A percentile compares a stretch with the other conserved stretches of the same genome.
Evolutionary conservation across 2,329 filamentous ascomycete genomes (phyloP).

Genomic region (Colletotrichum spinosum): DNA sequence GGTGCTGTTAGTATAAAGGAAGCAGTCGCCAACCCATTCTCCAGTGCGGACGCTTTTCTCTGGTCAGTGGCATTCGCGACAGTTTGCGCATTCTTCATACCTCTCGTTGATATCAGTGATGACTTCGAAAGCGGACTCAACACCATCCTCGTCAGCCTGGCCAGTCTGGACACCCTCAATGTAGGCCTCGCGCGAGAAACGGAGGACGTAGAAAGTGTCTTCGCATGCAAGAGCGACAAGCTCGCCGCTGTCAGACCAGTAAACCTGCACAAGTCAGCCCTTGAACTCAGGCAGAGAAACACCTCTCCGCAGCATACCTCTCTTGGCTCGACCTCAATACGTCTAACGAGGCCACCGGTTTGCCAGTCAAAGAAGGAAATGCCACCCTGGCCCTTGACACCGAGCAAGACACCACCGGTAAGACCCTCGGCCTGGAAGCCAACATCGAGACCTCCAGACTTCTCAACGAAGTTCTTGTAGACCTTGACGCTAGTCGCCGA

Average conservation of each 20-base stretch:
- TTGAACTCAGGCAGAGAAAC: too few species aligned
- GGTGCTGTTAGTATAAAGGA: constrained; percentile 97
- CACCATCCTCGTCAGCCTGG: constrained; percentile 88
- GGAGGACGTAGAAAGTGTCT: constrained; percentile 92
- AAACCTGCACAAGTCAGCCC: constrained; percentile 69
- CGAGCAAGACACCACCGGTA: constrained; percentile 87
- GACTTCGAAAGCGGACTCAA: constrained; percentile 95
- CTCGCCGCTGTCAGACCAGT: constrained; percentile 98
- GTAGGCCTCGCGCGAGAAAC: constrained; percentile 92
- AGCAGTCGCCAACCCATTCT: constrained; percentile 98
- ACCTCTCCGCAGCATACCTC: constrained; percentile 46
- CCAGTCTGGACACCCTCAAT: constrained; percentile 84
- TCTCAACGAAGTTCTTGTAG: constrained; percentile 98
- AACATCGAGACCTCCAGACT: constrained; percentile 87
- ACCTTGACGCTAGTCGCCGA: constrained; percentile 95
- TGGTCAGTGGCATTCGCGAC: constrained; percentile 40
- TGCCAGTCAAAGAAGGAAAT: constrained; percentile 98
- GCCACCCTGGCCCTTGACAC: constrained; percentile 94
- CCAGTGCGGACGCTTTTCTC: constrained; percentile 82
- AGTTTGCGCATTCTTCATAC: constrained; percentile 53
- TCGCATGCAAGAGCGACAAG: constrained; percentile 93
- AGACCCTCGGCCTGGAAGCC: constrained; percentile 95
- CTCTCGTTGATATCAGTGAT: constrained; percentile 95
- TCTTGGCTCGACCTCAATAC: constrained; percentile 84
- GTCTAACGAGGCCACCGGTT: constrained; percentile 85